phyloP scores from a whole-genome alignment of 352 stramenopile species.

The Phytophthora citrophthora region DNA sequence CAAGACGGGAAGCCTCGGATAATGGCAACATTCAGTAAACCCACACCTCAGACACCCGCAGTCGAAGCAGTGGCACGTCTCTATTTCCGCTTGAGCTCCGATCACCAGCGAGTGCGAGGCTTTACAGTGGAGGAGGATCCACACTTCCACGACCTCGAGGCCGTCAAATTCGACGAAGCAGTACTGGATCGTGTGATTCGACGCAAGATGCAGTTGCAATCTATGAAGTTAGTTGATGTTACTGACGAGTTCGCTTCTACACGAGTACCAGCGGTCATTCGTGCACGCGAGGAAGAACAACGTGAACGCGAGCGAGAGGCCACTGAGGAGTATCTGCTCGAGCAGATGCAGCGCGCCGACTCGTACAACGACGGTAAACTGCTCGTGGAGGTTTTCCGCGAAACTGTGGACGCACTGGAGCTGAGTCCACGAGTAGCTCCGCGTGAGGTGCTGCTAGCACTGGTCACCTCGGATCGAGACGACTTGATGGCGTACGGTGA shows the following conservation, averaged over 20 bases:
- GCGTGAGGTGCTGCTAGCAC: slow-evolving; percentile 60
- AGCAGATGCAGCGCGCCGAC: slow-evolving; percentile 66
- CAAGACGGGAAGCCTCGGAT: slow-evolving; percentile 47
- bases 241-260: slow-evolving; percentile 73
- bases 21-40: slow-evolving; percentile 71
- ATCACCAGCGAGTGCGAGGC: slow-evolving; percentile 46
- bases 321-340: slow-evolving; percentile 63
- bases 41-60: slow-evolving; percentile 41
- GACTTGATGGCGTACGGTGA: slow-evolving; percentile 64
- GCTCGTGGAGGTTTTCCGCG: slow-evolving; percentile 47
- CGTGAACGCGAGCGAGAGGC: slow-evolving; percentile 47
- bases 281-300: slow-evolving; percentile 39
- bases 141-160: slow-evolving; percentile 58
- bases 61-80: slow-evolving; percentile 60
- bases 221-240: slow-evolving; percentile 48
- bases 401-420: slow-evolving; percentile 48
- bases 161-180: slow-evolving; percentile 58
- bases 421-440: slow-evolving; percentile 31
- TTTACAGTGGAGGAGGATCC: slow-evolving; percentile 72
- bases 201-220: slow-evolving; percentile 58
- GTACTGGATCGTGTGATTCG: slow-evolving; percentile 63
- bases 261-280: slow-evolving; percentile 51
- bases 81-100: slow-evolving; percentile 57
- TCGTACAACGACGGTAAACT: slow-evolving; percentile 73
- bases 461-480: slow-evolving; percentile 58